Evolutionary conservation across 176 grass and related monocot species (phyloP).

Genomic region (Eremochloa ophiuroides): DNA sequence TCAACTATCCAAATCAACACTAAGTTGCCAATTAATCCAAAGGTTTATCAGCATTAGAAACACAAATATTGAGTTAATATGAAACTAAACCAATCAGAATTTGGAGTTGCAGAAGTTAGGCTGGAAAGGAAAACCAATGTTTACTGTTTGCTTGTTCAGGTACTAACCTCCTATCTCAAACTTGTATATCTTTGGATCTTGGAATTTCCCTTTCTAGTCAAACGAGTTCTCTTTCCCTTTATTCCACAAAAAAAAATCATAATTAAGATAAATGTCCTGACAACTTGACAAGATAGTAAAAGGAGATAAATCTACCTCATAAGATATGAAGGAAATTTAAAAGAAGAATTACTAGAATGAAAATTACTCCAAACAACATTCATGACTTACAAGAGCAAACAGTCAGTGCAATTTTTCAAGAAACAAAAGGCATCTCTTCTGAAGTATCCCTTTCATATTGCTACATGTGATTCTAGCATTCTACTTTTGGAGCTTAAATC

Average conservation of each 20-base stretch:
- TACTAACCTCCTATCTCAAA: constrained; percentile 27
- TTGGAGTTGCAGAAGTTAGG: neutral
- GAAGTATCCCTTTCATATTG: neutral
- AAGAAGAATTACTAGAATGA: neutral
- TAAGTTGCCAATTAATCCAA: constrained; percentile 22
- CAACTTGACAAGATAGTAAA: constrained; percentile 26
- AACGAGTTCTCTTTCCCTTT: neutral
- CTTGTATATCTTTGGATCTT: constrained; percentile 15
- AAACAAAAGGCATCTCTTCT: neutral
- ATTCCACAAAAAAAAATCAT: constrained; percentile 25
- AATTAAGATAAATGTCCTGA: constrained; percentile 15
- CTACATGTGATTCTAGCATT: constrained; percentile 9
- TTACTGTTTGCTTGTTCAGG: constrained; percentile 22
- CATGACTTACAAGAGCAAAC: neutral
- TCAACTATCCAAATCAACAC: constrained; percentile 18
- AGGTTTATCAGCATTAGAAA: constrained; percentile 18
- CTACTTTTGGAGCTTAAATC: constrained; percentile 3
- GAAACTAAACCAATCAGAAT: neutral
- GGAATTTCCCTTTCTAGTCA: constrained; percentile 22
- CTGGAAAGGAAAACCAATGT: constrained; percentile 16
- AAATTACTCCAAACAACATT: neutral
- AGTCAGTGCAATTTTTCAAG: neutral
- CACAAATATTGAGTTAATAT: neutral
- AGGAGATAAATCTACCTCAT: constrained; percentile 9
- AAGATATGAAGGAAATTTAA: neutral